Conservation (phyloP, 768 basidiomycete genomes). For the Kwoniella pini region DNA sequence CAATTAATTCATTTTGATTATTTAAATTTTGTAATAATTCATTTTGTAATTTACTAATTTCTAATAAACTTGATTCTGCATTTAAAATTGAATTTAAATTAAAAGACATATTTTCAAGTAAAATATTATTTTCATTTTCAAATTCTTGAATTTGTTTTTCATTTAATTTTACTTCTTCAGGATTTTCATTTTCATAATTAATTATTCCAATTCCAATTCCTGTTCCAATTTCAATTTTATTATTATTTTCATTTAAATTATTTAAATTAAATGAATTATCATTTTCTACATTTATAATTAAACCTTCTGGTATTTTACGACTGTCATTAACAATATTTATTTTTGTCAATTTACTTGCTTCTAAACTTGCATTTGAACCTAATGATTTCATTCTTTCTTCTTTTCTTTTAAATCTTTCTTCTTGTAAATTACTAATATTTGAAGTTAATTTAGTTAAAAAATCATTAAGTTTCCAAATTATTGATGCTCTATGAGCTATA, state of each 20-base stretch:
- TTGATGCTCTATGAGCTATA: constrained; percentile 87
- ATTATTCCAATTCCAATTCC: constrained; percentile 72
- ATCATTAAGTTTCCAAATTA: constrained; percentile 86
- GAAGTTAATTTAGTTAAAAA: constrained; percentile 77
- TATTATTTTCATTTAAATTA: constrained; percentile 28
- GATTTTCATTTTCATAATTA: constrained; percentile 68
- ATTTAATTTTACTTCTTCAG: constrained; percentile 29
- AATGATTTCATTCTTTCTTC: constrained; percentile 79
- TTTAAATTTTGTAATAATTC: constrained; percentile 85
- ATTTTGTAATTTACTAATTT: constrained; percentile 90
- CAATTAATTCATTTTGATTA: constrained; percentile 86
- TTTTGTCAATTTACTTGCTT: constrained; percentile 40
- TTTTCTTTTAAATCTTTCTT: constrained; percentile 86
- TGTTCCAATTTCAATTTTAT: constrained; percentile 48
- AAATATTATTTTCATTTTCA: constrained; percentile 84
- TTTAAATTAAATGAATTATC: constrained; percentile 9
- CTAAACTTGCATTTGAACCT: constrained; percentile 63
- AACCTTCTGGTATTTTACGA: constrained; percentile 16
- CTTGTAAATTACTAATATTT: constrained; percentile 82
- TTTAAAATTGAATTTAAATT: constrained; percentile 85
- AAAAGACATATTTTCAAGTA: constrained; percentile 79
- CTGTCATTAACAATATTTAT: neutral
- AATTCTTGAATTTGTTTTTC: constrained; percentile 72
- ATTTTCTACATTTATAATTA: constrained; percentile 1
- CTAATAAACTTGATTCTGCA: constrained; percentile 86